Evolutionary conservation across 2,329 filamentous ascomycete genomes (phyloP), one percentile per base, ranked within the genome.

Genomic region (Pyrenochaeta sp.): DNA sequence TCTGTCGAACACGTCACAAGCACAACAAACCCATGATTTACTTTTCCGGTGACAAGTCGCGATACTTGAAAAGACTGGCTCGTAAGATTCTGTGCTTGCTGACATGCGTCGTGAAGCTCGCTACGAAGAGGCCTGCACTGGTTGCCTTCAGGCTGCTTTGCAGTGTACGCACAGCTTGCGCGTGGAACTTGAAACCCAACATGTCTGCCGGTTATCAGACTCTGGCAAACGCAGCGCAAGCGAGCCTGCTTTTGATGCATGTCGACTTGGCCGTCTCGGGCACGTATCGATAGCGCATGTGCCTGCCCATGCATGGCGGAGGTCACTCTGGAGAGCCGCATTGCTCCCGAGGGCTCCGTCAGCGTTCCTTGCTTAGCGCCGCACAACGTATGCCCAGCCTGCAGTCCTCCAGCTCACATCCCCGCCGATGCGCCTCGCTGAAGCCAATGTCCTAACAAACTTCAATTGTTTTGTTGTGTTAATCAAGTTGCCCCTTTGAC

Each of bases 341-440:
- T 41, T 14, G 17, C 36, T 21, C 20, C 33, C 45, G 35, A 17
- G 40, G 27, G 29, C n/a, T 17, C 39, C 43, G 15, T n/a, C 32
- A 9, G 30, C 31, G 12, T 36, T 36, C 20, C 35, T 20, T 27
- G 35, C 39, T 36, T 44, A 45, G 39, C 37, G 45, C 6, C 39
- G 10, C 5, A 41, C 54, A 42, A 50, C 46, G 46, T 53, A 29
- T 40, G 53, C 52, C 47, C 45, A 57, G 50, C 37, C 49, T 21
- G 49, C 29, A 46, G 37, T 44, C 15, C 43, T 53, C 43, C 31
- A 30, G 40, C 48, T 55, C 37, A 33, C 47, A 36, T 55, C 52
- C 30, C 51, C 51, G 45, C 55, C 46, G 31, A 49, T 56, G 56
- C 54, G 51, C 47, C 39, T 49, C 46, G 29, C 20, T 45, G 36